phyloP scores from a whole-genome alignment of 2,329 filamentous ascomycete species.

The Leptodontidium sp. region DNA sequence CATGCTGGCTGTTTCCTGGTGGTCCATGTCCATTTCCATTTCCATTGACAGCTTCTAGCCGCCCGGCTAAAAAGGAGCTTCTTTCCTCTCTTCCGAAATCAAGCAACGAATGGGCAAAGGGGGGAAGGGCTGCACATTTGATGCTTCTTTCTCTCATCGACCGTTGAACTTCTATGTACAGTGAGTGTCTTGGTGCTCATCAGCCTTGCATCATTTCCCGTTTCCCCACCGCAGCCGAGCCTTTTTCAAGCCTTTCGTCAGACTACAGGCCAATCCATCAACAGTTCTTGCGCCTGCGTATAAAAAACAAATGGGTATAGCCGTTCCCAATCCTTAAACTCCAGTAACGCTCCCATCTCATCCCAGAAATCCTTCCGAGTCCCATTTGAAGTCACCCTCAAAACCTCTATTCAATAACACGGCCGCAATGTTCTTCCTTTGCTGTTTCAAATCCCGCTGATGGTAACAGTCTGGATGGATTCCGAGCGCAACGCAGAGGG shows the following conservation, averaged over 20 bases:
- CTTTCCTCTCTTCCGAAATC: background rate
- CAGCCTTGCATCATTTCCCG: background rate
- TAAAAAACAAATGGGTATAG: conserved; percentile 41
- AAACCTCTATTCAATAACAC: conserved; percentile 75
- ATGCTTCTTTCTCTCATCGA: no score
- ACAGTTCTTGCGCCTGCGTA: conserved; percentile 9
- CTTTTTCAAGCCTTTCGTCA: background rate
- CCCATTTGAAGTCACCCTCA: conserved; percentile 60
- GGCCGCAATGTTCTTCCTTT: conserved; percentile 69
- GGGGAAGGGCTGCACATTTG: background rate
- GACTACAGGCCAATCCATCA: conserved; percentile 8
- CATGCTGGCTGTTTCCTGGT: background rate
- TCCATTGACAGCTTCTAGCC: conserved; percentile 25
- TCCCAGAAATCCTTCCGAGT: conserved; percentile 31
- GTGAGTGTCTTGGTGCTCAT: background rate
- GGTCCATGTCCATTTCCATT: conserved; percentile 6
- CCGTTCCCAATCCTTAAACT: conserved; percentile 29
- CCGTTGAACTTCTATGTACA: conserved; percentile 9
- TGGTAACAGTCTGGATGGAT: conserved; percentile 54
- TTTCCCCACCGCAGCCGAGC: background rate
- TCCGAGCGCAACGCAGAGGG: conserved; percentile 61
- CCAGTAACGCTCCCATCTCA: conserved; percentile 25
- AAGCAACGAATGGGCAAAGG: background rate
- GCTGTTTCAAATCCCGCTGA: conserved; percentile 63
- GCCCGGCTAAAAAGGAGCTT: conserved; percentile 17